Evolutionary conservation across 2,329 filamentous ascomycete genomes (phyloP).

Genomic region (Calonectria ilicicola): DNA sequence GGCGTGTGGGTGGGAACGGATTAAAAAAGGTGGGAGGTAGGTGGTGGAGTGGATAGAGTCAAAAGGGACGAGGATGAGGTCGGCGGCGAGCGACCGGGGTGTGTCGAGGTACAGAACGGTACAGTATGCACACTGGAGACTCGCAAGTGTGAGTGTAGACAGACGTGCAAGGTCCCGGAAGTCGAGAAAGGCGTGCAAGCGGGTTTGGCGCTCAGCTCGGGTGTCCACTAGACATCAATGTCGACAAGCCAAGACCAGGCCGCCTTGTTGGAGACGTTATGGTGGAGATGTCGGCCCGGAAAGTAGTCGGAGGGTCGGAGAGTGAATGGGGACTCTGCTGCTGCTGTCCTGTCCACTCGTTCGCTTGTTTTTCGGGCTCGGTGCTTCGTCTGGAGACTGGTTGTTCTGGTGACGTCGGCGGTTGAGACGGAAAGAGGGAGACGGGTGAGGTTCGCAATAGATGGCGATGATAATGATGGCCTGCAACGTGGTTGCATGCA

Average conservation of each 20-base stretch:
- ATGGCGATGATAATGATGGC: neutral
- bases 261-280: conserved; percentile 43
- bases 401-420: conserved; percentile 44
- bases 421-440: conserved; percentile 35
- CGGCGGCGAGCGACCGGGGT: conserved; percentile 42
- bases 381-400: conserved; percentile 38
- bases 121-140: conserved; percentile 12
- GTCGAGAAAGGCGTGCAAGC: conserved; percentile 38
- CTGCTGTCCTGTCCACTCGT: conserved; percentile 21
- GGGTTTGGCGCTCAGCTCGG: conserved; percentile 49
- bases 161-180: conserved; percentile 17
- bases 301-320: conserved; percentile 39
- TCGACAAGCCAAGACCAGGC: conserved; percentile 41
- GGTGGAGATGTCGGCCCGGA: conserved; percentile 46
- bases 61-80: conserved; percentile 37
- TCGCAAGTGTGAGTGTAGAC: conserved; percentile 16
- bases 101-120: conserved; percentile 20
- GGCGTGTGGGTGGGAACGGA: conserved; percentile 34
- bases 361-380: conserved; percentile 26
- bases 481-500: conserved; percentile 6
- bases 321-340: conserved; percentile 24
- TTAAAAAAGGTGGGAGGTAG: conserved; percentile 24
- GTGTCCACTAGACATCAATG: conserved; percentile 34
- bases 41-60: conserved; percentile 37
- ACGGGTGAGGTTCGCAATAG: conserved; percentile 6